Percentiles rank a stretch among this genome's conserved stretches.
Conservation (phyloP, 2,329 filamentous ascomycete genomes). For the Clonostachys byssicola region DNA sequence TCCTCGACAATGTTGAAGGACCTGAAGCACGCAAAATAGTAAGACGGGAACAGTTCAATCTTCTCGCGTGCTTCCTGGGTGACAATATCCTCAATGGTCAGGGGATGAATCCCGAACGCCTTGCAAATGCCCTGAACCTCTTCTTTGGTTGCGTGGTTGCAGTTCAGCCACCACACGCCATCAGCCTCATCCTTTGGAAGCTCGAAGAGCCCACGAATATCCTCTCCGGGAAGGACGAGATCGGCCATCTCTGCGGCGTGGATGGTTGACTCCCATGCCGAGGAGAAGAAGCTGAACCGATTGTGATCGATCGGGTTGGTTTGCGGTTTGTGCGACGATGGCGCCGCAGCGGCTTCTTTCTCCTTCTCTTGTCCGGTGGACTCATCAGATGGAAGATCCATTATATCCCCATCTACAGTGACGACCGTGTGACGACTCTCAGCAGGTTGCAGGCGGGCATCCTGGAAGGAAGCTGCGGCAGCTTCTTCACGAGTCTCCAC, state of each 20-base stretch:
- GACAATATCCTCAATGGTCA: slow-evolving; percentile 94
- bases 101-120: slow-evolving; percentile 90
- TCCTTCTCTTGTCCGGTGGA: slow-evolving; percentile 43
- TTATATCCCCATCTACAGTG: slow-evolving; percentile 52
- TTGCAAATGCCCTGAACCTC: slow-evolving; percentile 87
- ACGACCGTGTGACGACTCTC: slow-evolving; percentile 25
- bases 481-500: slow-evolving; percentile 45
- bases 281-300: slow-evolving; percentile 95
- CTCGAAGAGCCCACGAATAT: slow-evolving; percentile 80
- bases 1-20: slow-evolving; percentile 82
- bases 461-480: slow-evolving; percentile 23
- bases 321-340: slow-evolving; percentile 14
- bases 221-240: slow-evolving; percentile 83
- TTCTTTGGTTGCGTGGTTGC: slow-evolving; percentile 84
- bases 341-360: slow-evolving; percentile 19
- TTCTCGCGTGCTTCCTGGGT: slow-evolving; percentile 97
- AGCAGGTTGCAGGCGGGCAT: slow-evolving; percentile 19
- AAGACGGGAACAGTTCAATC: slow-evolving; percentile 94
- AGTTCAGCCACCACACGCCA: slow-evolving; percentile 98
- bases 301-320: slow-evolving; percentile 54
- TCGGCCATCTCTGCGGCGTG: slow-evolving; percentile 87
- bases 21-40: slow-evolving; percentile 97
- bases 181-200: slow-evolving; percentile 59
- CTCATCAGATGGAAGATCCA: slow-evolving; percentile 46
- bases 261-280: slow-evolving; percentile 88